Evolutionary conservation across 176 grass and related monocot genomes (phyloP).

Genomic region (Aegilops longissima): DNA sequence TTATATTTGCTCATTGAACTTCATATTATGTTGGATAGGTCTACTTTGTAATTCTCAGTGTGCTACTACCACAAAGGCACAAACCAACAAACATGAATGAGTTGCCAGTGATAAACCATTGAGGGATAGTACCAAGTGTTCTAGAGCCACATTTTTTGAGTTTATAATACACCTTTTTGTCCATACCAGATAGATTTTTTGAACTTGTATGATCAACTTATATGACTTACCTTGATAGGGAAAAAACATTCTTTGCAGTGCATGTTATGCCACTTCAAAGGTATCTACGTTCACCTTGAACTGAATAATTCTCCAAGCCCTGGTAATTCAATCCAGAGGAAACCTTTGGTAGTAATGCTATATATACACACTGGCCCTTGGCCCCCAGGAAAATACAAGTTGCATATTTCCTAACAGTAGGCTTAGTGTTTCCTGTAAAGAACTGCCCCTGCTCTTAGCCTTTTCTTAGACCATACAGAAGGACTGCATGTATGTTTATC

Average conservation of each 20-base stretch:
- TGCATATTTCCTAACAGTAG: background rate
- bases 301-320: background rate
- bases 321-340: background rate
- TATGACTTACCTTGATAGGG: background rate
- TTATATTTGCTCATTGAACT: background rate
- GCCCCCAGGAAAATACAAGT: no score
- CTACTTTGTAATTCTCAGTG: constrained; percentile 3
- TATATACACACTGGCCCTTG: no score
- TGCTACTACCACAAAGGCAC: background rate
- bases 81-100: background rate
- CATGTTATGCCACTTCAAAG: background rate
- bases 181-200: background rate
- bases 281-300: background rate
- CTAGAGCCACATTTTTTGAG: background rate
- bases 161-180: background rate
- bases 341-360: no score
- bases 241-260: background rate
- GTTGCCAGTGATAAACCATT: constrained; percentile 5
- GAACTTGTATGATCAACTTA: constrained; percentile 4
- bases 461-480: background rate
- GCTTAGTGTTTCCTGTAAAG: background rate
- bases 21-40: background rate
- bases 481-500: background rate
- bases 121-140: background rate
- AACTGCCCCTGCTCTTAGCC: background rate